Percentiles rank a stretch among this genome's conserved stretches.
Conservation (phyloP, 306 rosid genomes). For the Cucurbita argyrosperma region DNA sequence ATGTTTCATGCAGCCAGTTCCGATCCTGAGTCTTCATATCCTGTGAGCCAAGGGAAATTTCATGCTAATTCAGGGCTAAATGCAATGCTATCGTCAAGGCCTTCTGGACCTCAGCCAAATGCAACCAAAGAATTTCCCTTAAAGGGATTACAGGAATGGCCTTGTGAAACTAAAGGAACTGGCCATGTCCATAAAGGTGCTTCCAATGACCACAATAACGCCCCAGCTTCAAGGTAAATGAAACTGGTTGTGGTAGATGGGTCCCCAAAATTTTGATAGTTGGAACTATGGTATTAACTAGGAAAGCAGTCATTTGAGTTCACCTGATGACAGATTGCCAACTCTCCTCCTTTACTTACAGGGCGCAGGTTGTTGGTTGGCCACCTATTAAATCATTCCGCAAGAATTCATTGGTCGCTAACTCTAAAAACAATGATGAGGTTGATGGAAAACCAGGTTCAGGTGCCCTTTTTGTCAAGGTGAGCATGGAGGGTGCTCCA, state of each 20-base stretch:
- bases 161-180: constrained; percentile 37
- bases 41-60: constrained; percentile 50
- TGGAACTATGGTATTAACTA: neutral
- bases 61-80: constrained; percentile 39
- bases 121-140: constrained; percentile 35
- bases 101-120: constrained; percentile 44
- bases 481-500: constrained; percentile 99
- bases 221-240: constrained; percentile 85
- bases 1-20: constrained; percentile 17
- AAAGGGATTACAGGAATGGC: constrained; percentile 50
- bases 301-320: neutral
- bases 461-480: constrained; percentile 75
- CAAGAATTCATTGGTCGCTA: constrained; percentile 62
- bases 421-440: constrained; percentile 74
- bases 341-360: constrained; percentile 20
- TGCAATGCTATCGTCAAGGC: constrained; percentile 45
- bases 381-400: constrained; percentile 88
- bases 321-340: neutral
- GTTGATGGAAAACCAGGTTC: constrained; percentile 83
- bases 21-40: constrained; percentile 22
- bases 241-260: neutral
- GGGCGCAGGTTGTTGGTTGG: constrained; percentile 99
- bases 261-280: neutral
- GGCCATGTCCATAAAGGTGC: constrained; percentile 35
- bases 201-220: constrained; percentile 28